Evolutionary conservation across 176 grass and related monocot genomes (phyloP), one percentile per base, ranked within the genome.

Genomic region (Zea luxurians): DNA sequence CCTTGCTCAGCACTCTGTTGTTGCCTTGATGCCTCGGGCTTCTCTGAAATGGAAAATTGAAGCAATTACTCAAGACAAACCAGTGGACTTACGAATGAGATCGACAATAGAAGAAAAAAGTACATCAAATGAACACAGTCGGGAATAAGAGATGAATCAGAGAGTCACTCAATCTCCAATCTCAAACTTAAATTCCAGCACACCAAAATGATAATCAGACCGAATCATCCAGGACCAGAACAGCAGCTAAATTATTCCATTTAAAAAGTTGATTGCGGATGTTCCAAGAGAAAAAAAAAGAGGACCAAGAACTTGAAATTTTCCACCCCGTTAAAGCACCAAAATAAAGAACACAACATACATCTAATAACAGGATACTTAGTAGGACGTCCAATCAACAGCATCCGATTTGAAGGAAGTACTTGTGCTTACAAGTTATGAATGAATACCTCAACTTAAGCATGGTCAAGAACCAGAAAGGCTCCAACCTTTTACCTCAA

Each of bases 1-100:
- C 94, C 95, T 92, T 82, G 80, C 43, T 97, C 89, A 21, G 61
- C 68, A 50, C 64, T 86, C 61, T 68, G 79, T 34, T 85, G 89
- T 18, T 85, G 91, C 46, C 77, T 90, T 81, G 85, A 66, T 80
- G 85, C 49, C 80, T 94, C 91, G 9, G 43, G 80, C 42, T 89
- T 93, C 78, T 90, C 90, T 93, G 84, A 61, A 89, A 87, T 13
- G 27, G 42, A 77, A 76, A 77, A 15, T 66, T 77, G 16, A 82
- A 76, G 27, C 61, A 78, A 72, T 71, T 71, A 71, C 52, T 16
- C 59, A 74, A 64, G 72, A 62, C 16, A 71, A 52, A 63, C 70
- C 45, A 61, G 38, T 63, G 21, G 74, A 42, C 64, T 45, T 54
- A 76, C 37, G 8, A 34, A 69, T 5, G 20, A 40, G 20, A 79